Evolutionary conservation across 345 rosid genomes (phyloP).

Genomic region (Theobroma cacao): DNA sequence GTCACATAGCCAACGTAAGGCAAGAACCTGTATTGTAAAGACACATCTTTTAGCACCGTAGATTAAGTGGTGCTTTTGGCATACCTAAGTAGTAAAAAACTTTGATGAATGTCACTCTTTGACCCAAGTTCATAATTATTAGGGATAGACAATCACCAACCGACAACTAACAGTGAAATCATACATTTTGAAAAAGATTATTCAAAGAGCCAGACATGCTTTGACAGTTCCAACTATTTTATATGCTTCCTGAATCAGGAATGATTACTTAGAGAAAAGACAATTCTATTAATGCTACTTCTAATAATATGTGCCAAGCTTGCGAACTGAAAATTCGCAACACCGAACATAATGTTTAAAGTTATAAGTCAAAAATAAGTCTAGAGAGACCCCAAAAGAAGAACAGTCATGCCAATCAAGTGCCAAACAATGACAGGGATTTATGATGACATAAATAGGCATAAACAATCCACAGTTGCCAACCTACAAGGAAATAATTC

Average conservation of each 20-base stretch:
- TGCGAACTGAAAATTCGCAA: background rate
- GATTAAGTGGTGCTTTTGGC: background rate
- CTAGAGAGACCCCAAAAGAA: background rate
- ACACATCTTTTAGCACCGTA: background rate
- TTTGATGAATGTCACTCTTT: background rate
- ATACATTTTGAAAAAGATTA: background rate
- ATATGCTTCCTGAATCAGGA: background rate
- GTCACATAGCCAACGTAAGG: slow-evolving; percentile 82
- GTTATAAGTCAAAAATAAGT: background rate
- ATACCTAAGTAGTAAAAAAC: background rate
- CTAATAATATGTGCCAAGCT: background rate
- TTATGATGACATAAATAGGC: background rate
- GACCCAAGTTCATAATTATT: background rate
- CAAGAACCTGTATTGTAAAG: slow-evolving; percentile 48
- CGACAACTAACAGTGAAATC: background rate
- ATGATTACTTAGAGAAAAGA: background rate
- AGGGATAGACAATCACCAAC: background rate
- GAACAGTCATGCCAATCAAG: background rate
- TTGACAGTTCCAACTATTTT: background rate
- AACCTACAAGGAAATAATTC: background rate
- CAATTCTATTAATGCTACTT: background rate
- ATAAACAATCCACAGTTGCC: background rate
- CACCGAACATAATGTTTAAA: background rate
- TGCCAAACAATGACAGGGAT: background rate
- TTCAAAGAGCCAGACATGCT: background rate